phyloP scores from a whole-genome alignment of 2,329 filamentous ascomycete species.

The Claviceps sp. region DNA sequence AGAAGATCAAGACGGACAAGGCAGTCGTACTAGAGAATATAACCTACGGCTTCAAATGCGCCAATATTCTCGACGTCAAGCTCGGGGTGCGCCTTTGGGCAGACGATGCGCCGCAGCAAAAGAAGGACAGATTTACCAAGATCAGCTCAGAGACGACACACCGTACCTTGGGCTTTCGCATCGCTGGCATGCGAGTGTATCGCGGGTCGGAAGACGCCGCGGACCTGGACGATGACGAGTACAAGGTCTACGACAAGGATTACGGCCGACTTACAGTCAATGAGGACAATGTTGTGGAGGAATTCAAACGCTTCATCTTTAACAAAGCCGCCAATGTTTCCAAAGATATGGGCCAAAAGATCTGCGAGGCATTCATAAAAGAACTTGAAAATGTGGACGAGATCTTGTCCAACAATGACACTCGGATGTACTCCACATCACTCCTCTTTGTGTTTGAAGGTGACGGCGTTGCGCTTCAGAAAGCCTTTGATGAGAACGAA shows the following conservation, averaged over 20 bases:
- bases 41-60: constrained; percentile 63
- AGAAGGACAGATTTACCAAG: constrained; percentile 46
- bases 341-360: constrained; percentile 39
- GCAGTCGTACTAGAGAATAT: constrained; percentile 80
- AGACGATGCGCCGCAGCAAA: constrained; percentile 49
- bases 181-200: constrained; percentile 53
- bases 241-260: constrained; percentile 49
- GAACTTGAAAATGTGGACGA: constrained; percentile 40
- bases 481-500: constrained; percentile 42
- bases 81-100: constrained; percentile 79
- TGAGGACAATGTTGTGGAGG: constrained; percentile 38
- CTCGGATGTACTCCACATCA: constrained; percentile 50
- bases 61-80: constrained; percentile 90
- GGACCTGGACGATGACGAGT: constrained; percentile 40
- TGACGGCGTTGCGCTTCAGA: constrained; percentile 40
- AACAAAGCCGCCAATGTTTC: constrained; percentile 45
- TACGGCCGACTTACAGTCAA: constrained; percentile 42
- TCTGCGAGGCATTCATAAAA: constrained; percentile 39
- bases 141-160: constrained; percentile 48
- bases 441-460: constrained; percentile 53
- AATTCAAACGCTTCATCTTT: constrained; percentile 45
- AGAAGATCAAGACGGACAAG: constrained; percentile 59
- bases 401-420: constrained; percentile 41
- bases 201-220: constrained; percentile 38
- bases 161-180: constrained; percentile 45